phyloP scores from a whole-genome alignment of 2,329 filamentous ascomycete species.

The Aspergillus alliaceus region DNA sequence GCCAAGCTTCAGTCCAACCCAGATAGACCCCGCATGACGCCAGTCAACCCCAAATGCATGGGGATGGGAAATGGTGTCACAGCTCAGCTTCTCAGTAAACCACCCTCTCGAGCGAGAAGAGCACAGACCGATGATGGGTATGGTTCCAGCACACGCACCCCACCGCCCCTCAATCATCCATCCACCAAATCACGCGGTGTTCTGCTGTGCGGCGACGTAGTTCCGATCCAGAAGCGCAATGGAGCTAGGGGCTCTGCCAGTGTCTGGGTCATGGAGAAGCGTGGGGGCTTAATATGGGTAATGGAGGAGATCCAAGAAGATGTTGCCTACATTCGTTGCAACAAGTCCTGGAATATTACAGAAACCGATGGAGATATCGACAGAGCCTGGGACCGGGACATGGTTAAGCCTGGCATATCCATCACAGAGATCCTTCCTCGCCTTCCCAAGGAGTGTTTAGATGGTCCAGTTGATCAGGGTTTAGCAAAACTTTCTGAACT shows the following conservation, averaged over 20 bases:
- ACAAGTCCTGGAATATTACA: constrained; percentile 73
- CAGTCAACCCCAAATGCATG: constrained; percentile 39
- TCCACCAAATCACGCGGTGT: constrained; percentile 82
- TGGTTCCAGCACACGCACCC: constrained; percentile 46
- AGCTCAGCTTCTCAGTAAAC: constrained; percentile 82
- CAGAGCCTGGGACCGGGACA: constrained; percentile 79
- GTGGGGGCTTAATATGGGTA: constrained; percentile 92
- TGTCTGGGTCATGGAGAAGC: constrained; percentile 98
- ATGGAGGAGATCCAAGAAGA: constrained; percentile 97
- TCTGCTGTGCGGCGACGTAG: constrained; percentile 92
- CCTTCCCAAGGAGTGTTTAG: constrained; percentile 70
- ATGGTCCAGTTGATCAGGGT: constrained; percentile 70
- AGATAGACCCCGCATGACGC: constrained; percentile 40
- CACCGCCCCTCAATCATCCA: constrained; percentile 64
- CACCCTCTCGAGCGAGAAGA: constrained; percentile 59
- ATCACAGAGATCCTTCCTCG: constrained; percentile 77
- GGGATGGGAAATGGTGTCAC: constrained; percentile 82
- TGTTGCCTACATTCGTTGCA: constrained; percentile 72
- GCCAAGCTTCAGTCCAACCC: constrained; percentile 29
- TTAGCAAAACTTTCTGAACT: constrained; percentile 71
- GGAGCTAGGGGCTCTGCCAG: constrained; percentile 89
- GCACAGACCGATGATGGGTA: constrained; percentile 61
- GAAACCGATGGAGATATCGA: constrained; percentile 73
- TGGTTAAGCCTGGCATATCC: constrained; percentile 67
- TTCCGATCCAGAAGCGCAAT: constrained; percentile 95